These are phyloP conservation scores for Acer negundo DNA, from an alignment of 345 rosid species.

Conservation along the genomic window DNA sequence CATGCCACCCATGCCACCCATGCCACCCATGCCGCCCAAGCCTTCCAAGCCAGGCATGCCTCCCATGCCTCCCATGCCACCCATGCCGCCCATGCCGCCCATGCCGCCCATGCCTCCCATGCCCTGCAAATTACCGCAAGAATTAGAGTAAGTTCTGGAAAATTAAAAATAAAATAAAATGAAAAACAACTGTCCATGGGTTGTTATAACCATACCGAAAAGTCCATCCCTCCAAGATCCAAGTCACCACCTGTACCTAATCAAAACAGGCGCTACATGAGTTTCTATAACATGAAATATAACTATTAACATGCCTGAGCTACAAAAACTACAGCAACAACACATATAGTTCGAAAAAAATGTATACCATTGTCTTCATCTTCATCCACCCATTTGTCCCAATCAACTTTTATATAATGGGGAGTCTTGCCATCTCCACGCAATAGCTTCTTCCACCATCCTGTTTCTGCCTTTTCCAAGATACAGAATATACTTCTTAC, in stretches of 20 bases:
- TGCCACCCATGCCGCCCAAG: conserved; percentile 38
- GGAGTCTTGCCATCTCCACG: conserved; percentile 67
- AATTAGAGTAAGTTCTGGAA: neutral
- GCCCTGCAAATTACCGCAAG: conserved; percentile 21
- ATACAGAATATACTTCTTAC: conserved; percentile 72
- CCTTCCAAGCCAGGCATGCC: conserved; percentile 37
- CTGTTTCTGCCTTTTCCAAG: conserved; percentile 73
- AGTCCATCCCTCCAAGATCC: conserved; percentile 77
- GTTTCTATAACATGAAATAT: neutral
- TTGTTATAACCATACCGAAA: conserved; percentile 49
- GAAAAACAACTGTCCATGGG: neutral
- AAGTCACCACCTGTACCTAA: conserved; percentile 58
- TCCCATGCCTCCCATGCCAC: conserved; percentile 30
- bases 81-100: conserved; percentile 15
- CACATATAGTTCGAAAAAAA: neutral
- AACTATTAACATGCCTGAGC: neutral
- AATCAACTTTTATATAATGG: conserved; percentile 80
- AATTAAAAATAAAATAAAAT: no score
- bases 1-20: conserved; percentile 31
- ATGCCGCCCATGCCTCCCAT: conserved; percentile 30
- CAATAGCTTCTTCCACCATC: conserved; percentile 75
- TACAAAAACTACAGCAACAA: neutral
- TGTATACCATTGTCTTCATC: conserved; percentile 56
- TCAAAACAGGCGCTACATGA: conserved; percentile 21
- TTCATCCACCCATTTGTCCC: conserved; percentile 97